A percentile compares a stretch with the other conserved stretches of the same genome.
Conservation (phyloP, 768 basidiomycete species). For the Phanerochaete sordida region DNA sequence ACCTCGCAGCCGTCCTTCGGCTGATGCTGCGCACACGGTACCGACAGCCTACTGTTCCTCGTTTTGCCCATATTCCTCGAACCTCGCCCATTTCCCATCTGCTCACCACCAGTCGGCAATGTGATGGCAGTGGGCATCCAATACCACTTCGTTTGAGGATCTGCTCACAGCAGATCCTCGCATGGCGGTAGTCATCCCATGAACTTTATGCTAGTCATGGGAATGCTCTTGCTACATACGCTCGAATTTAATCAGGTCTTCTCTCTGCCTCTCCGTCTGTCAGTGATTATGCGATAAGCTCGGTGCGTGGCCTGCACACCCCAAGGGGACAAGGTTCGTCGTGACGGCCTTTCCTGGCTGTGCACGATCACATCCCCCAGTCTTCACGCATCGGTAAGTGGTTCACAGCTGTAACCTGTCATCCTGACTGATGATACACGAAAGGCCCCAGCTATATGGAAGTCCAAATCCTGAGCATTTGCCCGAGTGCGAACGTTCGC, state of each 20-base stretch:
- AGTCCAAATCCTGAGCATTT: constrained; percentile 20
- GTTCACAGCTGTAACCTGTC: too few relatives aligned
- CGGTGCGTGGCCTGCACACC: not conserved
- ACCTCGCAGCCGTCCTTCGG: not conserved
- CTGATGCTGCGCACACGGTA: not conserved
- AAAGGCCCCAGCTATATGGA: constrained; percentile 25
- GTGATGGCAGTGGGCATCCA: too few relatives aligned
- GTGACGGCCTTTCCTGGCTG: not conserved
- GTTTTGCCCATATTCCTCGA: too few relatives aligned
- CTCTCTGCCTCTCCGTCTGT: not conserved
- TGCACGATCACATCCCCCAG: too few relatives aligned
- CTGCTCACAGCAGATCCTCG: not conserved
- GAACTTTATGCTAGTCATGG: not conserved
- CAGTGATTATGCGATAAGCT: not conserved
- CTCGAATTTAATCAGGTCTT: not conserved
- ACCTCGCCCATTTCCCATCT: too few relatives aligned
- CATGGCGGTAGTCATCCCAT: not conserved
- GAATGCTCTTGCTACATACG: not conserved
- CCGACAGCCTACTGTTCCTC: not conserved
- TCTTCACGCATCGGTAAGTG: not conserved
- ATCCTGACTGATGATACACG: not conserved
- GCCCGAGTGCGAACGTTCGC: not conserved
- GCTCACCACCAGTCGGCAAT: too few relatives aligned
- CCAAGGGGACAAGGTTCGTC: not conserved
- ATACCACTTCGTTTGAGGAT: too few relatives aligned